Evolutionary conservation across 495 filamentous ascomycete genomes (phyloP).

Genomic region (Hypoxylon rickii): DNA sequence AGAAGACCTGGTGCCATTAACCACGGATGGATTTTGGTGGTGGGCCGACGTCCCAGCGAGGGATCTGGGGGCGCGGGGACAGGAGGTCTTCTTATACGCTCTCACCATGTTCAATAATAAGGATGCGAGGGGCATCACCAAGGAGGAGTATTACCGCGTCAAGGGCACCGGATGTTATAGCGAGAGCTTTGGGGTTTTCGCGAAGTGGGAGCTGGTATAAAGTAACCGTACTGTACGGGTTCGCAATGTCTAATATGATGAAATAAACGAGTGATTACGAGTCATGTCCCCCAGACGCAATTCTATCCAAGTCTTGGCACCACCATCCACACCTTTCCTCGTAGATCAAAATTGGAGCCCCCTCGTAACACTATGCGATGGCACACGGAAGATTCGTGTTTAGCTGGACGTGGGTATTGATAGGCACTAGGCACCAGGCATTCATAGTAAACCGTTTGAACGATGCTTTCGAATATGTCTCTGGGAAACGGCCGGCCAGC

Average conservation of each 20-base stretch:
- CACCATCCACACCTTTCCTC: too few species aligned
- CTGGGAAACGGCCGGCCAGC: too few species aligned
- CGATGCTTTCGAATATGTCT: too few species aligned
- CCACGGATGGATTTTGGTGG: conserved; percentile 70
- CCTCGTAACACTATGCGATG: too few species aligned
- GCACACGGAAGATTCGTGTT: too few species aligned
- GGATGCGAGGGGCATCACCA: conserved; percentile 70
- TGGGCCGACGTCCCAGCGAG: conserved; percentile 71
- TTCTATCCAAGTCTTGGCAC: too few species aligned
- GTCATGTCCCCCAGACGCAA: too few species aligned
- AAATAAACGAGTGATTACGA: background rate
- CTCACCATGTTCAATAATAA: conserved; percentile 66
- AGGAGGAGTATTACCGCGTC: conserved; percentile 64
- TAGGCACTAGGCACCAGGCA: too few species aligned
- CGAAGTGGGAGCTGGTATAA: conserved; percentile 66
- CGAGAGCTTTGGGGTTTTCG: conserved; percentile 66
- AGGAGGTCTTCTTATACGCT: conserved; percentile 64
- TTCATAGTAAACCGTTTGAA: background rate
- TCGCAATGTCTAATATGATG: background rate
- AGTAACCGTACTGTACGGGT: background rate
- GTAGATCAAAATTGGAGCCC: too few species aligned
- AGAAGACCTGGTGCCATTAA: conserved; percentile 66
- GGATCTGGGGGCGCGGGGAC: conserved; percentile 70
- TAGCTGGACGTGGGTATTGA: too few species aligned
- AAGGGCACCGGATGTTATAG: conserved; percentile 58